Conservation (phyloP, 106 monocot species). For the Acorus gramineus region DNA sequence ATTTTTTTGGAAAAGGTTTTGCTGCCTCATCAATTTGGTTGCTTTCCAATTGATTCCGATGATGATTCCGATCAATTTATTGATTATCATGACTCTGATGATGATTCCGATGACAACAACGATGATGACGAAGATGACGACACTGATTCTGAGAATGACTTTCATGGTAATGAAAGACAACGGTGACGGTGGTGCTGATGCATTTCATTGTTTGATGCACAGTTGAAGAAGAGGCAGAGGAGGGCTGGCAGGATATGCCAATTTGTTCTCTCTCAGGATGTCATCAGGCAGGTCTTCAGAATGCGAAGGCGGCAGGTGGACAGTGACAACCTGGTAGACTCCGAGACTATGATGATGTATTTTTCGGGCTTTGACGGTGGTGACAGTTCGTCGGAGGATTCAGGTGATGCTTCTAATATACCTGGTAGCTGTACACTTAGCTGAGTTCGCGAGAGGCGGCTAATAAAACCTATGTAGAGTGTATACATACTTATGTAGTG, state of each 20-base stretch:
- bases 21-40: constrained; percentile 20
- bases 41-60: constrained; percentile 16
- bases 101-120: too few species aligned
- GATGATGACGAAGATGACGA: neutral
- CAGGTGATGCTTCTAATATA: too few species aligned
- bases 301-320: constrained; percentile 10
- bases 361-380: too few species aligned
- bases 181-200: neutral
- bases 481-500: too few species aligned
- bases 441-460: too few species aligned
- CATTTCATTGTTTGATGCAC: neutral
- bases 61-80: too few species aligned
- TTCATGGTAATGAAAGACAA: neutral
- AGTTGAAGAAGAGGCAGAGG: constrained; percentile 12
- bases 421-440: too few species aligned
- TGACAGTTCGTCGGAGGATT: too few species aligned
- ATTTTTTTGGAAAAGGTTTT: constrained; percentile 15
- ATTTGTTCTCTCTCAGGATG: constrained; percentile 15
- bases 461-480: too few species aligned
- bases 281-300: constrained; percentile 20
- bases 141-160: neutral
- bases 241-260: constrained; percentile 16
- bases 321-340: too few species aligned
- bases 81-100: too few species aligned
- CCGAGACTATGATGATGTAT: too few species aligned